Base-by-base conservation (phyloP, 805 yeast genomes). In the Yamadazyma endophytica region DNA sequence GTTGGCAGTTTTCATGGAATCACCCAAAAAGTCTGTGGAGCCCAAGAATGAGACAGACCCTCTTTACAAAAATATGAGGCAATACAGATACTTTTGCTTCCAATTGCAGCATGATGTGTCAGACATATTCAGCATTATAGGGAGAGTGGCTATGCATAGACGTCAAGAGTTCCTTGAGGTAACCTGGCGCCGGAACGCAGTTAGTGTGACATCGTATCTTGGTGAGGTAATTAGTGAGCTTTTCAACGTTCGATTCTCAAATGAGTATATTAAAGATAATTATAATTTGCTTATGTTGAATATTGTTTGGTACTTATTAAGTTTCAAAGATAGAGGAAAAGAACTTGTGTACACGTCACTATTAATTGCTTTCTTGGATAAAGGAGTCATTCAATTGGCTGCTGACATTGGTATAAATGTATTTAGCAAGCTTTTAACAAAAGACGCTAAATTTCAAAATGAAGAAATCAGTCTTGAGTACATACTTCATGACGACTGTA, bases 11-110 rank as follows among this genome's bases (percentile, higher is more conserved):
- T 65, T 63, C 35, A 54, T 67, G 0, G 61, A 59, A 2, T 68
- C 70, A 16, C 77, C 76, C 0, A 12, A 27, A 2, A 25, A 35
- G 6, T 27, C 35, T 2, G 40, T 49, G 4, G 47, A 58, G 28
- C 43, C 62, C 22, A 47, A 16, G 35, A 69, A 67, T 21, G 68
- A 67, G 24, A 70, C 75, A 0, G 65, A 76, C 24, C 73, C 82
- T 1, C 2, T 33, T 9, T 76, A 64, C 55, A 82, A 82, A 40
- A 83, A 82, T 44, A 58, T 81, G 0, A 54, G 74, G 2, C 77
- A 79, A 39, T 50, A 78, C 8, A 65, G 87, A 32, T 65, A 64
- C 37, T 63, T 79, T 22, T 52, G 64, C 19, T 63, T 69, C 30
- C 63, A 73, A 19, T 52, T 77, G 17, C 81, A 76, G 40, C 56